Conservation (phyloP, 257 asterid species). For the Lycium barbarum region DNA sequence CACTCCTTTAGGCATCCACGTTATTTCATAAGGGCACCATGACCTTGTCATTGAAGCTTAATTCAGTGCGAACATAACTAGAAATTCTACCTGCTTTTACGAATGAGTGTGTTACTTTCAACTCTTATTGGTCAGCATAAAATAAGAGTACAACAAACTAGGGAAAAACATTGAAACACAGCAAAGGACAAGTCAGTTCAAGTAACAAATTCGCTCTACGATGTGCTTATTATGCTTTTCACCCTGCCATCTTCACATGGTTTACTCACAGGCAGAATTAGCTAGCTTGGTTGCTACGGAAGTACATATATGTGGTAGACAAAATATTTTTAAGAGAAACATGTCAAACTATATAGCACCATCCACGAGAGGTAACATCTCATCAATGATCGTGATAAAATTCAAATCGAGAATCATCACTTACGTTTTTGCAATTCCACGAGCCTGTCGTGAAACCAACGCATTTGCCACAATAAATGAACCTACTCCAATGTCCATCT, state of each 20-base stretch:
- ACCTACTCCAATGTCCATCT: constrained; percentile 99
- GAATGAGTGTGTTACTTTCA: neutral
- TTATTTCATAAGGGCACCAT: neutral
- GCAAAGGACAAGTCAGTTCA: neutral
- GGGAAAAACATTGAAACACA: neutral
- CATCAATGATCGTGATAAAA: neutral
- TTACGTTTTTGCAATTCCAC: constrained; percentile 68
- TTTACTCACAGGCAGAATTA: neutral
- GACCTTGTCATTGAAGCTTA: neutral
- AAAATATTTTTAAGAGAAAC: constrained; percentile 17
- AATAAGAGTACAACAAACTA: neutral
- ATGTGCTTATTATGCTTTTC: neutral
- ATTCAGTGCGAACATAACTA: neutral
- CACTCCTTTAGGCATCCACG: neutral
- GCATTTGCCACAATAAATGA: constrained; percentile 89
- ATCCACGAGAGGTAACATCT: neutral
- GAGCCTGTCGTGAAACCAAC: constrained; percentile 88
- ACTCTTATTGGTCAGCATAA: neutral
- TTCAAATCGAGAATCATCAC: constrained; percentile 33
- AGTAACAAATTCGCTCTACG: neutral
- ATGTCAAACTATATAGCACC: constrained; percentile 14
- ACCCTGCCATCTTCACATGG: constrained; percentile 8
- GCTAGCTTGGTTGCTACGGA: neutral
- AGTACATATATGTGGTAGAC: neutral
- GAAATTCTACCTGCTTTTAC: neutral